Evolutionary conservation across 208 protist genomes (phyloP).

Genomic region (Leishmania mexicana): DNA sequence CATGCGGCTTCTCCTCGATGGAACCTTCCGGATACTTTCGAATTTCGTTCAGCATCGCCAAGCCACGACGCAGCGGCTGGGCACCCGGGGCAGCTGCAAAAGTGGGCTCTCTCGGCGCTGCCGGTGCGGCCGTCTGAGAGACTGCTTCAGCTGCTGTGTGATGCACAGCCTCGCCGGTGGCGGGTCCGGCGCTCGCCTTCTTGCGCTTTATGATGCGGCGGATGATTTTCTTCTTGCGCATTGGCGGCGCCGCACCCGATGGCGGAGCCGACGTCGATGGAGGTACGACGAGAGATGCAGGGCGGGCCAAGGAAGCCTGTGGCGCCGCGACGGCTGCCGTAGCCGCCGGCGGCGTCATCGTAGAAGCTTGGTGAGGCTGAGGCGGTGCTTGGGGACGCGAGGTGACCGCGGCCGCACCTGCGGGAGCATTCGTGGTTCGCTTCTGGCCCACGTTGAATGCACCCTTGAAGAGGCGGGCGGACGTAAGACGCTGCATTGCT

Average conservation of each 20-base stretch:
- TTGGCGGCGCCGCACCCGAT: background rate
- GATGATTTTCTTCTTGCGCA: constrained; percentile 34
- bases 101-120: background rate
- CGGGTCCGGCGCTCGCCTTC: background rate
- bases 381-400: background rate
- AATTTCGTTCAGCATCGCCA: constrained; percentile 27
- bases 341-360: background rate
- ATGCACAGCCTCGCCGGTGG: background rate
- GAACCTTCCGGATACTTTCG: constrained; percentile 31
- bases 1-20: constrained; percentile 6
- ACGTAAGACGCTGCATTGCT: constrained; percentile 25
- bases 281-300: constrained; percentile 24
- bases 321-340: background rate
- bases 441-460: constrained; percentile 17
- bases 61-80: constrained; percentile 7
- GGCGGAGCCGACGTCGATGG: background rate
- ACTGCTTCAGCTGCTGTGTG: background rate
- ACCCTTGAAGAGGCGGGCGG: constrained; percentile 11
- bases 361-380: background rate
- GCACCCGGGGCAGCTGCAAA: background rate
- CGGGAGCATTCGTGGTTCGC: constrained; percentile 8
- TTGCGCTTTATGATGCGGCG: constrained; percentile 36
- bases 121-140: background rate
- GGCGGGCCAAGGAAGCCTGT: background rate
- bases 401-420: background rate